Conservation (phyloP, 2,329 filamentous ascomycete genomes). For the Phyllachora maydis region DNA sequence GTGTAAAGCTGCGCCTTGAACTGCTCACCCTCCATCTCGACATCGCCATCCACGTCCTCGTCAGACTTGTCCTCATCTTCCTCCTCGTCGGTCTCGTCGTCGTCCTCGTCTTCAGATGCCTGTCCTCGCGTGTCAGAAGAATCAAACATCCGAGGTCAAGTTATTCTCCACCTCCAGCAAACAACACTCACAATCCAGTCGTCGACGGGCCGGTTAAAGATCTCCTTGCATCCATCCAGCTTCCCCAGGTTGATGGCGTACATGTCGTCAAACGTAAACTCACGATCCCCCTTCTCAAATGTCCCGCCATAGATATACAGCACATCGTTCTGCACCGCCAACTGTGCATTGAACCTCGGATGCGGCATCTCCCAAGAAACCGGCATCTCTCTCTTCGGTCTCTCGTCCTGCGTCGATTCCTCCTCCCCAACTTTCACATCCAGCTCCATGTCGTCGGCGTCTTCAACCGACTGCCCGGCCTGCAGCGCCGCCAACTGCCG, state of each 20-base stretch:
- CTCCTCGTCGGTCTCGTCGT: slow-evolving; percentile 30
- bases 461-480: slow-evolving; percentile 43
- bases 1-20: slow-evolving; percentile 22
- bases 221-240: slow-evolving; percentile 79
- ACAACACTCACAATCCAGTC: slow-evolving; percentile 55
- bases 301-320: slow-evolving; percentile 92
- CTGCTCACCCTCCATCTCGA: slow-evolving; percentile 10
- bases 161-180: too few relatives aligned
- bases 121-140: too few relatives aligned
- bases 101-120: slow-evolving; percentile 36
- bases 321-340: slow-evolving; percentile 80
- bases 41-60: slow-evolving; percentile 17
- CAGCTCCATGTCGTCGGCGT: slow-evolving; percentile 18
- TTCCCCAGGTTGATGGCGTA: slow-evolving; percentile 89
- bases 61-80: slow-evolving; percentile 23
- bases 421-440: slow-evolving; percentile 14
- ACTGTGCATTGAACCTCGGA: slow-evolving; percentile 71
- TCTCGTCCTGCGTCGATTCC: slow-evolving; percentile 31
- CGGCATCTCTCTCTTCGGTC: slow-evolving; percentile 38
- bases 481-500: slow-evolving; percentile 73
- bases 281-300: slow-evolving; percentile 82
- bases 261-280: slow-evolving; percentile 91
- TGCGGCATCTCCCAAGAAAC: slow-evolving; percentile 73
- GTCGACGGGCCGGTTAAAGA: slow-evolving; percentile 68
- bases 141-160: too few relatives aligned